These are phyloP conservation scores for Hygrophorus pudorinus DNA, from an alignment of 768 basidiomycete species.

Conservation along the genomic window DNA sequence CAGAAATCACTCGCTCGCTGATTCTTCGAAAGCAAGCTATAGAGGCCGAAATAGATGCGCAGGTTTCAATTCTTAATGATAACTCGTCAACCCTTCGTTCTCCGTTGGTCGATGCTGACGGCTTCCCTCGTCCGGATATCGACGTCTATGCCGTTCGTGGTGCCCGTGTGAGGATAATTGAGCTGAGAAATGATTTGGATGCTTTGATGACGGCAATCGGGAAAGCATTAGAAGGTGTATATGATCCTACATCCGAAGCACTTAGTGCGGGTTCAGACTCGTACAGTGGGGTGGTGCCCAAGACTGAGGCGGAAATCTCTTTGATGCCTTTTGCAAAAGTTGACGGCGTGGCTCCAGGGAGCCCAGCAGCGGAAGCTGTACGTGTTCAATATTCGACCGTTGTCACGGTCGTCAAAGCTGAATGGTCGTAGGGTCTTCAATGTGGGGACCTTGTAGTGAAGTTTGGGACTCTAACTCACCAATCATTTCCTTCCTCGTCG, in stretches of 20 bases:
- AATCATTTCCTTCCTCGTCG: constrained; percentile 42
- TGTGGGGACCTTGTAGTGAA: constrained; percentile 63
- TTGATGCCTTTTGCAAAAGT: constrained; percentile 67
- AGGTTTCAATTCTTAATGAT: constrained; percentile 50
- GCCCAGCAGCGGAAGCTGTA: constrained; percentile 81
- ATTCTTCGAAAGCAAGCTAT: constrained; percentile 63
- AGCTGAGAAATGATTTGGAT: constrained; percentile 70
- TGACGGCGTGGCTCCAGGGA: constrained; percentile 66
- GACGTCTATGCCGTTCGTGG: constrained; percentile 72
- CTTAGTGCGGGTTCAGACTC: constrained; percentile 12
- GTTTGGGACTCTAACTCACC: constrained; percentile 54
- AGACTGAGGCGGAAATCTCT: constrained; percentile 6
- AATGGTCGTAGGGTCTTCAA: constrained; percentile 46
- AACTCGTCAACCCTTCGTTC: constrained; percentile 59
- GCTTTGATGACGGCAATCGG: constrained; percentile 57
- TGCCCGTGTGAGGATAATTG: constrained; percentile 69
- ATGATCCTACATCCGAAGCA: constrained; percentile 32
- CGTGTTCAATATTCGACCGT: constrained; percentile 7
- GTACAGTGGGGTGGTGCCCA: background rate
- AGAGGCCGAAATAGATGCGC: constrained; percentile 58
- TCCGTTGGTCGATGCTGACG: constrained; percentile 76
- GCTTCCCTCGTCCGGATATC: constrained; percentile 83
- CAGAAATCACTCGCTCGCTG: constrained; percentile 51
- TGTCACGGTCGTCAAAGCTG: constrained; percentile 1
- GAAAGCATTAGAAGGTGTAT: constrained; percentile 59